Base-by-base conservation (phyloP, 768 basidiomycete genomes). In the Agrocybe pediades region DNA sequence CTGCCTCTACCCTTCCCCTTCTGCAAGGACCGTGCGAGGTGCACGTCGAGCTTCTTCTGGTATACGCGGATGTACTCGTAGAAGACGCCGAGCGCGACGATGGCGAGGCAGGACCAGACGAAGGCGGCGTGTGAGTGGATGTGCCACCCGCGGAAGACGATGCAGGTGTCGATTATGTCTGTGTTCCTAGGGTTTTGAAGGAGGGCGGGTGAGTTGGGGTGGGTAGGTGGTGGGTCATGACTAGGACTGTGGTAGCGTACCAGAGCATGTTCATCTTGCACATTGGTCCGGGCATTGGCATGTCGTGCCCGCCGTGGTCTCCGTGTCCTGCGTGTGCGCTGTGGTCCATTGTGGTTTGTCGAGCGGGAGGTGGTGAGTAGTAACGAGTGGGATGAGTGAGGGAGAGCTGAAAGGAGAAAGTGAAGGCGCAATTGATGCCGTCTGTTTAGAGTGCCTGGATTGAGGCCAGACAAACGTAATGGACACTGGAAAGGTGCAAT, bases 211-310 rank as follows among this genome's bases (percentile, higher is more conserved):
- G 19, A 16, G 4, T 36, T 41, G 20, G 26, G 25, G 25, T 20
- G 19, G 33, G 25, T 25, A 45, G 30, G 41, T 24, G 44, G 27
- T 26, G 26, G n/a, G 21, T 29, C 17, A 40, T 53, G 48, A 33
- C 51, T 55, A 27, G 39, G 40, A 16, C 9, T n/a, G n/a, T 17
- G 40, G 21, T 33, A 25, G 19, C 66, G 42, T 58, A 86, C 85
- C 90, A 92, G 62, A 93, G 82, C 91, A 93, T 93, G 69, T 90
- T 73, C 85, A 89, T 87, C 7, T 82, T 71, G 67, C 91, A 93
- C 59, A 60, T 36, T 36, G 33, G 68, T n/a, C n/a, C n/a, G 17
- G 67, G 70, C 72, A 73, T 74, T 48, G 72, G 76, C 78, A 78
- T 82, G 53, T 64, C 78, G 62, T 83, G 80, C 26, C 77, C 72